These are phyloP conservation scores for Butyriboletus appendiculatus DNA, from an alignment of 1,284 basidiomycete species.

Conservation along the genomic window DNA sequence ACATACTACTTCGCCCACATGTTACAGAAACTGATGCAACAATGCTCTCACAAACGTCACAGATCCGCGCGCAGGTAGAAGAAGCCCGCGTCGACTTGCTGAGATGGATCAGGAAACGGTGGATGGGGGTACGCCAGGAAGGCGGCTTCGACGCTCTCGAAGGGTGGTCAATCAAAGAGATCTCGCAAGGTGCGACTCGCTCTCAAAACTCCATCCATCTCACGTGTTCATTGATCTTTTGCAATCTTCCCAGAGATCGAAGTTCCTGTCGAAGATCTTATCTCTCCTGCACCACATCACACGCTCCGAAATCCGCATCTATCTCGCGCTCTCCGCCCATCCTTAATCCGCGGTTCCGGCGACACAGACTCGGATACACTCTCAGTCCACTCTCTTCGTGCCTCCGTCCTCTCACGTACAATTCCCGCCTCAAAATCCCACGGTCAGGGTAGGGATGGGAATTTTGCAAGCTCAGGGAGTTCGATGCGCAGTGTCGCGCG, in stretches of 20 bases:
- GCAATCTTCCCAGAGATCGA: constrained; percentile 63
- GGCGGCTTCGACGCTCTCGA: constrained; percentile 84
- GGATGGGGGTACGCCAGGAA: constrained; percentile 76
- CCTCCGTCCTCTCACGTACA: constrained; percentile 57
- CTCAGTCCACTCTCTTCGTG: constrained; percentile 55
- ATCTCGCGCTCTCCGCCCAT: constrained; percentile 34
- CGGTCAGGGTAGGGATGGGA: constrained; percentile 26
- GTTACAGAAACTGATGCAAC: constrained; percentile 57
- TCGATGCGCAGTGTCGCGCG: constrained; percentile 50
- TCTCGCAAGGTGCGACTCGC: constrained; percentile 67
- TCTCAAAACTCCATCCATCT: not conserved
- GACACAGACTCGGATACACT: constrained; percentile 46
- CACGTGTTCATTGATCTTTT: not conserved
- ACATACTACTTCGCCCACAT: constrained; percentile 70
- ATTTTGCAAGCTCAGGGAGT: constrained; percentile 23
- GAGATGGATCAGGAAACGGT: constrained; percentile 63
- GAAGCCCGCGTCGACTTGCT: constrained; percentile 69
- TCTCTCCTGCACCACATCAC: constrained; percentile 39
- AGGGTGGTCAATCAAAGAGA: constrained; percentile 86
- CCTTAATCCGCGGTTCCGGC: constrained; percentile 25
- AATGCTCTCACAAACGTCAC: constrained; percentile 64
- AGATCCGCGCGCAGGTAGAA: constrained; percentile 70
- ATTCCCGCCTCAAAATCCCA: constrained; percentile 33
- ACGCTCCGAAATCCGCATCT: constrained; percentile 30
- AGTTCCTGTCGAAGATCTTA: constrained; percentile 72